These are phyloP conservation scores for Talaromyces trachyspermus DNA, from an alignment of 495 filamentous ascomycete species.

Conservation along the genomic window DNA sequence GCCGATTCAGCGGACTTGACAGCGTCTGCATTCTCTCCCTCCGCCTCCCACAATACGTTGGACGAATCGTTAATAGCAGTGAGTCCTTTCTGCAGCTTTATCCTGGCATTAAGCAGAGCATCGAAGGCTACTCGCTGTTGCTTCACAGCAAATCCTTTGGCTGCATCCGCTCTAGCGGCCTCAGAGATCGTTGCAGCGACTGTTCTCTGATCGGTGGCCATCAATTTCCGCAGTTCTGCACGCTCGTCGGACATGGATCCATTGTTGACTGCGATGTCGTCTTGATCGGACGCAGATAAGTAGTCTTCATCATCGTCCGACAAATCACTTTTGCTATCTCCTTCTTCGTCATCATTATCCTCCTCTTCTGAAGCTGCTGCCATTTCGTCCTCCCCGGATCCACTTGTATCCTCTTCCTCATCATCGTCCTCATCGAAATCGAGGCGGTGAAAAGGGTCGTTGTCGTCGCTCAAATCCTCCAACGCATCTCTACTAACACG, in stretches of 20 bases:
- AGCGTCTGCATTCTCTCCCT: constrained; percentile 30
- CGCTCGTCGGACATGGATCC: constrained; percentile 31
- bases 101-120: constrained; percentile 74
- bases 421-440: constrained; percentile 26
- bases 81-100: constrained; percentile 85
- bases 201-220: constrained; percentile 63
- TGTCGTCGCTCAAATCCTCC: constrained; percentile 42
- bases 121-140: constrained; percentile 80
- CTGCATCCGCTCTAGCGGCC: constrained; percentile 67
- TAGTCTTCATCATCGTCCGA: constrained; percentile 34
- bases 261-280: constrained; percentile 28
- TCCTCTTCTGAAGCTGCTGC: constrained; percentile 19
- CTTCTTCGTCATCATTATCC: constrained; percentile 19
- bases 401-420: constrained; percentile 14
- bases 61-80: constrained; percentile 70
- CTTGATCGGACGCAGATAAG: constrained; percentile 31
- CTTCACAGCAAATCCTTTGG: constrained; percentile 80
- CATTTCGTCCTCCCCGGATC: constrained; percentile 11
- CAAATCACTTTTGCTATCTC: constrained; percentile 21
- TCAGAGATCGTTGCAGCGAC: constrained; percentile 63
- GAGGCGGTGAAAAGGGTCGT: constrained; percentile 19
- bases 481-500: constrained; percentile 68
- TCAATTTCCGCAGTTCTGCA: constrained; percentile 57
- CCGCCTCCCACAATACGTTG: constrained; percentile 25
- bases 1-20: constrained; percentile 77